Evolutionary conservation across 352 stramenopile species (phyloP).

Genomic region (Thalassiosira mediterranea): DNA sequence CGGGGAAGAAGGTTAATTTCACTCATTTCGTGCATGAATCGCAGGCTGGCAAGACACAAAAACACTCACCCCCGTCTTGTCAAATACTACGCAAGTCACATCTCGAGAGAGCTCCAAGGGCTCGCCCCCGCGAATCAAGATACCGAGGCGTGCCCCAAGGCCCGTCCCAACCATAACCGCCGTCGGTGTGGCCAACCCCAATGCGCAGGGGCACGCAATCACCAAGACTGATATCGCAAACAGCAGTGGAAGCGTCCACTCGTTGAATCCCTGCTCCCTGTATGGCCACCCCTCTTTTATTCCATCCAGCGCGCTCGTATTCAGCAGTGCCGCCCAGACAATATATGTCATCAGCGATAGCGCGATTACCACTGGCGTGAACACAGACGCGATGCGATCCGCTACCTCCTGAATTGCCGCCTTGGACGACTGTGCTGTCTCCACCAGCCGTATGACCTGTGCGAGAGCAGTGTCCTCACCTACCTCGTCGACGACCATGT

Average conservation of each 20-base stretch:
- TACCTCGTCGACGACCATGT: slow-evolving; percentile 91
- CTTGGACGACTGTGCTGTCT: slow-evolving; percentile 97
- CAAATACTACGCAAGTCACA: slow-evolving; percentile 96
- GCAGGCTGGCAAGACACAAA: slow-evolving; percentile 4
- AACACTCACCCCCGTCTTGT: slow-evolving; percentile 96
- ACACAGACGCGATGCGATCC: slow-evolving; percentile 92
- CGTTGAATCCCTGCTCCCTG: slow-evolving; percentile 58
- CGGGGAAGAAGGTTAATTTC: not conserved
- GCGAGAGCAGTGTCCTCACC: slow-evolving; percentile 93
- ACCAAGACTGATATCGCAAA: slow-evolving; percentile 98
- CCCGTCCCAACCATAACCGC: slow-evolving; percentile 98
- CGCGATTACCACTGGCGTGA: slow-evolving; percentile 93
- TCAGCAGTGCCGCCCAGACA: slow-evolving; percentile 90
- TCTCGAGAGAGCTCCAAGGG: slow-evolving; percentile 80
- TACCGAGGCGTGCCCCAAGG: slow-evolving; percentile 93
- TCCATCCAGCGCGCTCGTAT: slow-evolving; percentile 49
- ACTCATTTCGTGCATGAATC: no score
- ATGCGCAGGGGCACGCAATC: slow-evolving; percentile 98
- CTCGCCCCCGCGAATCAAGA: slow-evolving; percentile 98
- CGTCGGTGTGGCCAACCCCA: slow-evolving; percentile 97
- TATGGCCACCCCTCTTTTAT: slow-evolving; percentile 67
- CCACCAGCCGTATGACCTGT: slow-evolving; percentile 98
- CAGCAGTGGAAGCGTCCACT: slow-evolving; percentile 88
- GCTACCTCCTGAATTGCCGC: slow-evolving; percentile 97
- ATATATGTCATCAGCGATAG: slow-evolving; percentile 94